These are phyloP conservation scores for Niveomyces coronatus DNA, from an alignment of 2,329 filamentous ascomycete genomes.

Conservation along the genomic window DNA sequence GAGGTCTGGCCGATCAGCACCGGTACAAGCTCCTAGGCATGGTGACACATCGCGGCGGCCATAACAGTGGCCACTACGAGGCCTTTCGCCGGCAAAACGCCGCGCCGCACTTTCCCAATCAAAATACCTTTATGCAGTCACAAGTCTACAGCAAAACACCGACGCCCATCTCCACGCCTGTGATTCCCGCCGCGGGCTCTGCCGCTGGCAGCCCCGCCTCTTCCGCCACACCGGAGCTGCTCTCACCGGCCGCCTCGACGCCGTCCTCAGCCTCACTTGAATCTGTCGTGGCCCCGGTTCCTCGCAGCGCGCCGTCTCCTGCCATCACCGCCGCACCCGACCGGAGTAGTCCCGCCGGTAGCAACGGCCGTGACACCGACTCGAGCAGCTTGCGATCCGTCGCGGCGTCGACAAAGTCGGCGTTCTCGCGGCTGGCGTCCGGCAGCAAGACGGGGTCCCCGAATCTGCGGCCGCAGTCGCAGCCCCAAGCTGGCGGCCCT, in stretches of 20 bases:
- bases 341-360: conserved; percentile 15
- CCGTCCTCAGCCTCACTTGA: conserved; percentile 28
- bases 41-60: conserved; percentile 90
- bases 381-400: conserved; percentile 45
- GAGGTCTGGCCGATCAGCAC: conserved; percentile 65
- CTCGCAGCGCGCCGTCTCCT: conserved; percentile 24
- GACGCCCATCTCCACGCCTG: conserved; percentile 40
- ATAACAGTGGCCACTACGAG: conserved; percentile 95
- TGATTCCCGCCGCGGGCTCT: conserved; percentile 27
- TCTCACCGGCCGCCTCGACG: conserved; percentile 26
- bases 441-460: conserved; percentile 16
- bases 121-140: conserved; percentile 65
- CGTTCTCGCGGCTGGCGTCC: conserved; percentile 37
- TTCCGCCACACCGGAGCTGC: conserved; percentile 39
- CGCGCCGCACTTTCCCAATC: conserved; percentile 70
- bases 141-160: conserved; percentile 60
- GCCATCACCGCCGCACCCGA: neutral
- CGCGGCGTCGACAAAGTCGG: conserved; percentile 45
- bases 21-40: conserved; percentile 78
- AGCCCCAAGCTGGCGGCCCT: too few species aligned
- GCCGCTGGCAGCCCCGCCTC: conserved; percentile 31
- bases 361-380: conserved; percentile 34
- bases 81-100: conserved; percentile 82
- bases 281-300: conserved; percentile 16
- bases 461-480: conserved; percentile 13